Base-by-base conservation (phyloP, 352 stramenopile genomes). In the Phytopythium montanum region DNA sequence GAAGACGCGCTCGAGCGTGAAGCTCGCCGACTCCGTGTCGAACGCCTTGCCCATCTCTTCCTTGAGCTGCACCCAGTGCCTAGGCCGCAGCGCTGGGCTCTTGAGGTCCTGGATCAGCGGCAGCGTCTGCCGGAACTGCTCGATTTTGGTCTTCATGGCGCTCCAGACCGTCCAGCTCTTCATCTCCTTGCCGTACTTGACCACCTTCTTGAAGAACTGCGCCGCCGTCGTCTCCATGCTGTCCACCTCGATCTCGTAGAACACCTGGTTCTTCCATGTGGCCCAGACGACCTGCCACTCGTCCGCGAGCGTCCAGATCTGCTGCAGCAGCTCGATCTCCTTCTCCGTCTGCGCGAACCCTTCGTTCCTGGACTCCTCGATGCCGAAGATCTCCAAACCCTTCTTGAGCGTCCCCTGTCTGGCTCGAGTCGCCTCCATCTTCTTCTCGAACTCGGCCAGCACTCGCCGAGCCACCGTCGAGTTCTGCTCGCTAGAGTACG, bases 21-120 rank as follows among this genome's bases (percentile, higher is more conserved):
- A 96, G 45, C 66, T 82, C 16, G 65, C 52, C 8, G 81, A 81
- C 56, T 90, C 79, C 8, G 81, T 85, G 51, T 95, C 86, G 57
- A 95, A 95, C 1, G 65, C 76, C 64, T 92, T 94, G 41, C 73
- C 84, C 81, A 93, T 94, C 55, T 95, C 86, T 41, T 93, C 82
- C 56, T 95, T 92, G n/a, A 95, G 67, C 44, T 92, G 81, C 26
- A 75, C 75, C 92, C 92, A 98, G 60, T 98, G 92, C 38, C 90
- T 83, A 10, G 84, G 64, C 10, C 92, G 81, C 33, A 98, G 60
- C 9, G 90, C 90, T 25, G 90, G 88, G 38, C 90, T 97, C 62
- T 97, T 96, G 1, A 98, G 74, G 48, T 98, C 90, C 66, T 97
- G 87, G 52, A 98, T 98, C 5, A 98, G 65, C n/a, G 90, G 91